Evolutionary conservation across 257 asterid genomes (phyloP), one percentile per base, ranked within the genome.

Genomic region (Buddleja alternifolia): DNA sequence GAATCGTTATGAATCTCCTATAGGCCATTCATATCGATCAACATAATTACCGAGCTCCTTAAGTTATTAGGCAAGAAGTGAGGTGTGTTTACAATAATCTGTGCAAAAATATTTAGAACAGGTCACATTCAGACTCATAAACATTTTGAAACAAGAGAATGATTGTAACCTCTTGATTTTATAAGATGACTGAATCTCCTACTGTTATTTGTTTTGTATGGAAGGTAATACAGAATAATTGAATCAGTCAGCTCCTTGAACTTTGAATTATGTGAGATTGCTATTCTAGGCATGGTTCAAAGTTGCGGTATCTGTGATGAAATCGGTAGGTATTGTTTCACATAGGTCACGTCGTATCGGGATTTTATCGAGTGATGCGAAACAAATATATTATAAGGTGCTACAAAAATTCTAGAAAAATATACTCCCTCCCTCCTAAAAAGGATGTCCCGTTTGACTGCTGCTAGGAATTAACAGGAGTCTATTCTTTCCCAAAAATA

Each of bases 201-300:
- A 67, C 42, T 41, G 44, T 34, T 39, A 15, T 23, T 77, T 29
- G 14, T 57, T 60, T 29, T 69, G 24, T 39, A 21, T 19, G 62
- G 21, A 69, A 47, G 46, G 19, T 29, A 60, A 60, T 60, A 19
- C 25, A 45, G 20, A 60, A 32, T 47, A 39, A 29, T 21, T n/a
- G 15, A 65, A 19, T 39, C 54, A 8, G 59, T 25, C 61, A 44
- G 66, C 29, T 72, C 69, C 50, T 52, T 54, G 39, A 40, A 62
- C 61, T 37, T 68, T 58, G 42, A 60, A 48, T 32, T 46, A n/a
- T n/a, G n/a, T n/a, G n/a, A n/a, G n/a, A n/a, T n/a, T n/a, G n/a
- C n/a, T n/a, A n/a, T n/a, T n/a, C n/a, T n/a, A n/a, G n/a, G n/a
- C n/a, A n/a, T n/a, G n/a, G n/a, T n/a, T n/a, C n/a, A n/a, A n/a